A percentile compares a stretch with the other conserved stretches of the same genome.
phyloP scores from a whole-genome alignment of 257 asterid species.

The Solanum ossicruentum region DNA sequence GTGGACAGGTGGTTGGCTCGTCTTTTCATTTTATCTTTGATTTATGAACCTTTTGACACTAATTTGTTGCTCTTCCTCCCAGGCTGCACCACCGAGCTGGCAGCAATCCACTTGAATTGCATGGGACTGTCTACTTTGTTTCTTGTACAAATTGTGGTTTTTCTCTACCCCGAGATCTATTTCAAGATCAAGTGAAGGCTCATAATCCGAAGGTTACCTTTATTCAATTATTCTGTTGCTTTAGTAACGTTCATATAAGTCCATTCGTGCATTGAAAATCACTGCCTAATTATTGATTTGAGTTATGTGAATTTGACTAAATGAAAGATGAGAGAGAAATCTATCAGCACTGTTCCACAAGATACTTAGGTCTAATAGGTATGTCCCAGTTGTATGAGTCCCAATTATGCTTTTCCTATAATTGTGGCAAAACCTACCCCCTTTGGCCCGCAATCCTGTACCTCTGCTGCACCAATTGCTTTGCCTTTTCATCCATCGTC shows the following conservation, averaged over 20 bases:
- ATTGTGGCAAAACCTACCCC: background rate
- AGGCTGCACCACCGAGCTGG: conserved; percentile 98
- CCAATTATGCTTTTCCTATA: background rate
- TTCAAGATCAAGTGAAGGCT: conserved; percentile 88
- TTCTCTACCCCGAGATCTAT: conserved; percentile 60
- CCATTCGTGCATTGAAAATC: background rate
- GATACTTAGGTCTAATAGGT: background rate
- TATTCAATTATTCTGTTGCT: background rate
- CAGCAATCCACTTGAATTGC: conserved; percentile 92
- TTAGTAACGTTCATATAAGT: background rate
- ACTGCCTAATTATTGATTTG: background rate
- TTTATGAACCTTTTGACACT: background rate
- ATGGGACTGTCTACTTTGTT: conserved; percentile 84
- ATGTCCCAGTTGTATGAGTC: background rate
- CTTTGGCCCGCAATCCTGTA: background rate
- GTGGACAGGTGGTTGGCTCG: conserved; percentile 68
- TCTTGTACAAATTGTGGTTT: conserved; percentile 70
- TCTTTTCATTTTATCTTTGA: background rate
- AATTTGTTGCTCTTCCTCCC: conserved; percentile 6
- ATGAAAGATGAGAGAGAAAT: background rate
- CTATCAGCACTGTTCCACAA: background rate
- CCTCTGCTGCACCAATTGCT: background rate
- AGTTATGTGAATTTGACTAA: background rate
- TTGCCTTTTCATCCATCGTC: background rate
- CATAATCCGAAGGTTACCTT: conserved; percentile 71